Percentiles rank a stretch among this genome's conserved stretches.
These are phyloP conservation scores for Chalaropsis ovoidea DNA, from an alignment of 2,329 filamentous ascomycete genomes.

Conservation along the genomic window DNA sequence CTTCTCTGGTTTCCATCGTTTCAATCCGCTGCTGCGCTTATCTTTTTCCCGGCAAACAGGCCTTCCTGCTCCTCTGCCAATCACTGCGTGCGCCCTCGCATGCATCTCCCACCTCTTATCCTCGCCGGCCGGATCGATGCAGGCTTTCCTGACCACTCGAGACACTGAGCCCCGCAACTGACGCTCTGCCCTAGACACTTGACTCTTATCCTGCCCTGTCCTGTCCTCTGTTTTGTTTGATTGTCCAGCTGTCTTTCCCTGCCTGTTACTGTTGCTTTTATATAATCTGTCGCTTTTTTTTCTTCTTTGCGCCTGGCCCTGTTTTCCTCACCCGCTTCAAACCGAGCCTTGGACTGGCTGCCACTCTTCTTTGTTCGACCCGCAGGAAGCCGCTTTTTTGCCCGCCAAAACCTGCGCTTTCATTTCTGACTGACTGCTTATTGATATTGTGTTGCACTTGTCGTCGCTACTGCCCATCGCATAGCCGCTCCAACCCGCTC, in stretches of 20 bases:
- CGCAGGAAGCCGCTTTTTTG: not conserved
- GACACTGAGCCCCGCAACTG: not conserved
- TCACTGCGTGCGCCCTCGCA: not conserved
- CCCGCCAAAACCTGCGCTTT: not conserved
- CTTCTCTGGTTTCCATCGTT: not conserved
- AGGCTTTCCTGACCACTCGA: not conserved
- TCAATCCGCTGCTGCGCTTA: not conserved
- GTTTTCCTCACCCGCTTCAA: conserved; percentile 26
- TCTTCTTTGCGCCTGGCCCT: conserved; percentile 18
- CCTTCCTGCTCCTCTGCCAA: not conserved
- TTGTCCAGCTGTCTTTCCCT: not conserved
- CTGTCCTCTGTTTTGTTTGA: no score
- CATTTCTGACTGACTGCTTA: not conserved
- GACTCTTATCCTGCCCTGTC: not conserved
- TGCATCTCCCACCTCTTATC: not conserved
- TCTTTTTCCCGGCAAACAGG: not conserved
- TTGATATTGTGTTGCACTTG: not conserved
- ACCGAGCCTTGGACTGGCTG: conserved; percentile 19
- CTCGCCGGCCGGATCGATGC: not conserved
- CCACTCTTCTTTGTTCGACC: not conserved
- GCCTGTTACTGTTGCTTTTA: conserved; percentile 5
- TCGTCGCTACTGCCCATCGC: not conserved
- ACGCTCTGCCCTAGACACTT: not conserved
- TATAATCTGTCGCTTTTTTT: conserved; percentile 17
- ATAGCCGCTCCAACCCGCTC: conserved; percentile 4